These are phyloP conservation scores for Yamadazyma philogaea DNA, from an alignment of 805 yeast genomes.

Conservation along the genomic window DNA sequence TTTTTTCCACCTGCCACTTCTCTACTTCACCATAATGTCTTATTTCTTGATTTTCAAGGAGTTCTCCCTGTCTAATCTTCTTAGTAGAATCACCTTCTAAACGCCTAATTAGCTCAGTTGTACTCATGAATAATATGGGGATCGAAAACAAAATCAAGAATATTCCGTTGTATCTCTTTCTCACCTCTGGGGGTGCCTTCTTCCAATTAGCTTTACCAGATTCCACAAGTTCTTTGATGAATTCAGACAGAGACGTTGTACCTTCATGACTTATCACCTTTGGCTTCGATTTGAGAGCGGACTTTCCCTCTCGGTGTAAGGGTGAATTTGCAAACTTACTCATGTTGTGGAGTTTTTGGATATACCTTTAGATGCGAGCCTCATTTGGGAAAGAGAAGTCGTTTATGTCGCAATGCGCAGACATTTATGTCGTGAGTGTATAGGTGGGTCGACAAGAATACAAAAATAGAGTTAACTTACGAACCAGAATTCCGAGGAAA, in stretches of 20 bases:
- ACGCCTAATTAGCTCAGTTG: constrained; percentile 33
- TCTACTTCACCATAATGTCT: constrained; percentile 37
- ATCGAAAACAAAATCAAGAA: constrained; percentile 36
- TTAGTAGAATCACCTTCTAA: constrained; percentile 41
- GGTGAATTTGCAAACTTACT: constrained; percentile 28
- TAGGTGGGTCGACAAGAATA: neutral
- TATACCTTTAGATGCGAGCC: neutral
- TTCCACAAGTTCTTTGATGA: constrained; percentile 33
- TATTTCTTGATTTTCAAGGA: constrained; percentile 29
- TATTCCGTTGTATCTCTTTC: constrained; percentile 35
- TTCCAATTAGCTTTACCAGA: constrained; percentile 45
- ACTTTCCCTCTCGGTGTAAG: constrained; percentile 27
- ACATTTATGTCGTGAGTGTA: constrained; percentile 1
- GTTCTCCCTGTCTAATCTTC: constrained; percentile 39
- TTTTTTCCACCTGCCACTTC: constrained; percentile 38
- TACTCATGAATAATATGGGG: constrained; percentile 33
- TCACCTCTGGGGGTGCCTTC: constrained; percentile 38
- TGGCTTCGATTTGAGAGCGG: constrained; percentile 14
- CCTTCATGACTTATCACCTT: constrained; percentile 8
- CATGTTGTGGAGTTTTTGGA: neutral
- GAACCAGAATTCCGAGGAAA: no score
- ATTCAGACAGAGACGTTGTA: constrained; percentile 23
- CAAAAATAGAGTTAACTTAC: no score
- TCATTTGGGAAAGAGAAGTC: neutral
- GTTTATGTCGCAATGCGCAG: neutral